Evolutionary conservation across 2,329 filamentous ascomycete genomes (phyloP), one percentile per base, ranked within the genome.

Genomic region (Apiospora phragmitis): DNA sequence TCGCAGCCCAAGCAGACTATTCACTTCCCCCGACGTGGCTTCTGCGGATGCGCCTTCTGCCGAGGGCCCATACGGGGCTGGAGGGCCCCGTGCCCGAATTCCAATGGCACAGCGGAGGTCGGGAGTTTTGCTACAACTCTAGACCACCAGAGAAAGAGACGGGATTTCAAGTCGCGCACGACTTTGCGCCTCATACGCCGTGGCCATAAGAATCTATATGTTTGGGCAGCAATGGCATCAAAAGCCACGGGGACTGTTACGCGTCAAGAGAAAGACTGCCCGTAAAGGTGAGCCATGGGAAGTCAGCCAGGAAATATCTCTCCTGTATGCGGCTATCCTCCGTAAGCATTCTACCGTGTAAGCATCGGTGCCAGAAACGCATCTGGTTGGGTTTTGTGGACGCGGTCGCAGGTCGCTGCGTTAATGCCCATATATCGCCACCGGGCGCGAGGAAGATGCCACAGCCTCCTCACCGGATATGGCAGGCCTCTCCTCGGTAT

Each of bases 341-440:
- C 1, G 55, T 38, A 62, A 16, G 18, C 8, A 38, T n/a, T 38
- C 4, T 35, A n/a, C 32, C 32, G 55, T 38, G 32, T 38, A n/a
- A 7, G 29, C 18, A n/a, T 21, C 32, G 32, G 3, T n/a, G 32
- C 29, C 55, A 62, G 18, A n/a, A 5, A 38, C 32, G 32, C 29
- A 62, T 62, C 32, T 62, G 32, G 55, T 62, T 62, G 55, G 55
- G 55, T 62, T 62, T 14, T 62, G 32, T 38, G 55, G 55, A 32
- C 11, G 32, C 18, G 55, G 55, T 18, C 32, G 55, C 32, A 62
- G 18, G 18, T 38, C 18, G 55, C 55, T 62, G 55, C 55, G 55
- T 67, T 67, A 67, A 42, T 67, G 65, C 65, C 65, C 41, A 67
- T 43, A 67, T 43, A 67, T 67, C 65, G 65, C 65, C 65, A 67